Evolutionary conservation across 2,329 filamentous ascomycete genomes (phyloP), one percentile per base, ranked within the genome.

Genomic region (Colletotrichum sp.): DNA sequence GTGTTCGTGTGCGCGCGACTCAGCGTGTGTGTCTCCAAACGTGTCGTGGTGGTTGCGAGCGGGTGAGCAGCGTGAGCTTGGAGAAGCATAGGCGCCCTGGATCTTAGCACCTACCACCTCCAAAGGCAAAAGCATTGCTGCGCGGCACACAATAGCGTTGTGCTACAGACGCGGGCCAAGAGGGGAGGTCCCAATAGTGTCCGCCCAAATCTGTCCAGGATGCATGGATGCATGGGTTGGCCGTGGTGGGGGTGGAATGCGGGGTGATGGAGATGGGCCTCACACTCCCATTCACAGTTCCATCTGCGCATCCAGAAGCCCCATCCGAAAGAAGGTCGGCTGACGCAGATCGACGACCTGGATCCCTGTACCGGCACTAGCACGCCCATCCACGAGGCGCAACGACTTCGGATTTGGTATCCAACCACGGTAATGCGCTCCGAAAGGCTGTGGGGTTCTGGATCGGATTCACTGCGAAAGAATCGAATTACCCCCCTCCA

Each of bases 331-430:
- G 16, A 24, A 65, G 73, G 73, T 75, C 73, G 70, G 59, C 70
- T 75, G 73, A 75, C 48, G 70, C 39, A n/a, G 59, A 75, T 69
- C 70, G 30, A 39, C 64, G 57, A 44, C 70, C 73, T 59, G 48
- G 70, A 75, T 73, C 73, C 73, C 32, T 68, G 73, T 55, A 65
- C 64, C 70, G 70, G 70, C 57, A 75, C 70, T 69, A 67, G 44
- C 18, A 15, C 44, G 59, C 32, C 65, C 70, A 69, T 65, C 32
- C 73, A 75, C 59, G 70, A 65, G 64, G 59, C 59, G 36, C 57
- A 8, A 48, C 28, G 63, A 57, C 32, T 32, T 75, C 73, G 73
- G 73, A 60, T 65, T 59, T 73, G 64, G 34, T 73, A 55, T 73
- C 73, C 73, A 68, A 73, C 64, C 70, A 65, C 48, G 70, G 70